Percentiles rank a stretch among this genome's conserved stretches.
These are phyloP conservation scores for Trichoderma lentiforme DNA, from an alignment of 2,329 filamentous ascomycete genomes.

Conservation along the genomic window DNA sequence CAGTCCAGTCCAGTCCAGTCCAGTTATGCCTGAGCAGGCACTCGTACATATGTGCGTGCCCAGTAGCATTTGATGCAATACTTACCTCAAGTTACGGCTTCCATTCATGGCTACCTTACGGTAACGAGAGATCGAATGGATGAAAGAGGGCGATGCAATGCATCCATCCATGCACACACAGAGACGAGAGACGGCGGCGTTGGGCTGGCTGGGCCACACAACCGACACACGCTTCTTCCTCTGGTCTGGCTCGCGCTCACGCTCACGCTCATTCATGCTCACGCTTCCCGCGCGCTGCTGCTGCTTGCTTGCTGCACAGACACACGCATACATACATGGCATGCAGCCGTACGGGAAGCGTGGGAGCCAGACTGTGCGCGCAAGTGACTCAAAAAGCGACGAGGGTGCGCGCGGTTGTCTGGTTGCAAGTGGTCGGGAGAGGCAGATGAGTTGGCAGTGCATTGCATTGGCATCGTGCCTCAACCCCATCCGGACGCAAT, in stretches of 20 bases:
- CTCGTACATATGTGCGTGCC: neutral
- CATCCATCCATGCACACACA: neutral
- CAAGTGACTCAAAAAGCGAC: constrained; percentile 9
- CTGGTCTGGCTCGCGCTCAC: neutral
- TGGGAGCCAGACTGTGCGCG: constrained; percentile 1
- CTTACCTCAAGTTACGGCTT: neutral
- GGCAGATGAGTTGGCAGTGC: constrained; percentile 25
- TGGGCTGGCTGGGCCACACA: neutral
- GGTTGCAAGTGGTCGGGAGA: constrained; percentile 9
- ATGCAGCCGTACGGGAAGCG: constrained; percentile 4
- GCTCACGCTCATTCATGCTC: neutral
- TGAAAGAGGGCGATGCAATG: neutral
- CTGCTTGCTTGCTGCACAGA: neutral
- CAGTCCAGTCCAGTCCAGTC: neutral
- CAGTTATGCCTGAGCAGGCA: neutral
- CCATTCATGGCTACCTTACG: neutral
- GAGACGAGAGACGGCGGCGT: neutral
- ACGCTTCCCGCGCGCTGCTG: neutral
- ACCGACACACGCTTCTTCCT: too few relatives aligned
- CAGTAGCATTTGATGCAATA: neutral
- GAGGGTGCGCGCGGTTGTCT: constrained; percentile 13
- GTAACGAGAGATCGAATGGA: too few relatives aligned
- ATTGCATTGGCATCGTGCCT: constrained; percentile 18
- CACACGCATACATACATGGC: constrained; percentile 7
- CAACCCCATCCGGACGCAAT: constrained; percentile 14